These are phyloP conservation scores for Lavandula angustifolia DNA, from an alignment of 257 asterid species.

Conservation along the genomic window DNA sequence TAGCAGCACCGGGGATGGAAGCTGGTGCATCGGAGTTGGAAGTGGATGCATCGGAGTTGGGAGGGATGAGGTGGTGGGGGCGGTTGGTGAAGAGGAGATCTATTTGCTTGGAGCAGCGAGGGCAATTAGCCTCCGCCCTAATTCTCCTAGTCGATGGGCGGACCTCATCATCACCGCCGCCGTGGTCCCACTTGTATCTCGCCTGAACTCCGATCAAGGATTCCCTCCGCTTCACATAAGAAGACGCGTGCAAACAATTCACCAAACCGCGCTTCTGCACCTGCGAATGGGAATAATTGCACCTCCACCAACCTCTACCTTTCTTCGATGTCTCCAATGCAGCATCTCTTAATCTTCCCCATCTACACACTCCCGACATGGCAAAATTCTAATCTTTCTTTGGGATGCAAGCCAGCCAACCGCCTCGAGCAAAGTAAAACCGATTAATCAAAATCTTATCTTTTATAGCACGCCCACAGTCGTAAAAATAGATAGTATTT, in stretches of 20 bases:
- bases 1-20: slow-evolving; percentile 2
- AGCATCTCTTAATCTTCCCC: slow-evolving; percentile 49
- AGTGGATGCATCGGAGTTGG: slow-evolving; percentile 31
- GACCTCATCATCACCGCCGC: slow-evolving; percentile 42
- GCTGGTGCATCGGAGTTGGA: slow-evolving; percentile 31
- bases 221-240: slow-evolving; percentile 54
- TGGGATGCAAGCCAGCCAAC: neutral
- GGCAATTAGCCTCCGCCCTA: slow-evolving; percentile 92
- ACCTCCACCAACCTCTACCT: slow-evolving; percentile 37
- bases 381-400: slow-evolving; percentile 1
- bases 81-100: slow-evolving; percentile 76
- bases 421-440: neutral
- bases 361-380: slow-evolving; percentile 69
- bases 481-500: slow-evolving; percentile 2
- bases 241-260: slow-evolving; percentile 53
- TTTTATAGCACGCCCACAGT: neutral
- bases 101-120: slow-evolving; percentile 91
- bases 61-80: slow-evolving; percentile 61
- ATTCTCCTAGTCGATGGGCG: slow-evolving; percentile 52
- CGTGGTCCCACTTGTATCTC: slow-evolving; percentile 76
- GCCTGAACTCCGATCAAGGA: slow-evolving; percentile 64
- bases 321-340: slow-evolving; percentile 36
- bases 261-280: slow-evolving; percentile 38
- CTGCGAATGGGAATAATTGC: slow-evolving; percentile 26
- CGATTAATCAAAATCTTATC: neutral